Evolutionary conservation across 345 rosid species (phyloP), one percentile per base, ranked within the genome.

Genomic region (Eucalyptus cloeziana): DNA sequence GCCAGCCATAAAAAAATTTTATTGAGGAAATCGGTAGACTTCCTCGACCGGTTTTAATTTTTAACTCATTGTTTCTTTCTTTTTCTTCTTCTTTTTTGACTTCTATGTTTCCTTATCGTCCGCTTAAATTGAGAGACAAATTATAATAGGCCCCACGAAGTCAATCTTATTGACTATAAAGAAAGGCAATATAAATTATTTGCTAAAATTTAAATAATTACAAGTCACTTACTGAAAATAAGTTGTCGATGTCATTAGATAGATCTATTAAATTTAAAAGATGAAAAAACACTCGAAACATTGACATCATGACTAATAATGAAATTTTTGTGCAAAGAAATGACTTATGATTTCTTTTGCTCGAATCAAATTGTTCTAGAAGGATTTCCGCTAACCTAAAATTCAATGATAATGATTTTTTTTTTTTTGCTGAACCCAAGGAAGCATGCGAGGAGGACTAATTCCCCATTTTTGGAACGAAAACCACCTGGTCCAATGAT

Each of bases 401-500:
- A 9, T 22, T 56, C 30, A 10, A 56, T 2, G 30, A 56, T 0
- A 24, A 56, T 56, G 0, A 24, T 9, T 52, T 16, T 2, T 14
- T 6, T 50, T 0, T 52, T 52, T 19, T 7, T 44, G 45, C 0
- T 8, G 47, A 19, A 52, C 58, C 58, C 0, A 52, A 0, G 10
- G 10, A 52, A 52, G 5, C 25, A 52, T 52, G 0, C 2, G 0
- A 21, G 25, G 10, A 52, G 2, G 58, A 52, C 24, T 0, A 1
- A 4, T 52, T 52, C 24, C 10, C 24, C 10, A 52, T 19, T 19
- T 52, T 19, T 52, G 2, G 25, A 52, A 52, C 58, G 10, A 52
- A 52, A 1, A 21, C 58, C 58, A 52, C 25, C 0, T 21, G 25
- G 25, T 52, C 24, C 10, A 1, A 52, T 10, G 25, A 52, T 21